Evolutionary conservation across 2,329 filamentous ascomycete species (phyloP).

Genomic region (Metarhizium brunneum): DNA sequence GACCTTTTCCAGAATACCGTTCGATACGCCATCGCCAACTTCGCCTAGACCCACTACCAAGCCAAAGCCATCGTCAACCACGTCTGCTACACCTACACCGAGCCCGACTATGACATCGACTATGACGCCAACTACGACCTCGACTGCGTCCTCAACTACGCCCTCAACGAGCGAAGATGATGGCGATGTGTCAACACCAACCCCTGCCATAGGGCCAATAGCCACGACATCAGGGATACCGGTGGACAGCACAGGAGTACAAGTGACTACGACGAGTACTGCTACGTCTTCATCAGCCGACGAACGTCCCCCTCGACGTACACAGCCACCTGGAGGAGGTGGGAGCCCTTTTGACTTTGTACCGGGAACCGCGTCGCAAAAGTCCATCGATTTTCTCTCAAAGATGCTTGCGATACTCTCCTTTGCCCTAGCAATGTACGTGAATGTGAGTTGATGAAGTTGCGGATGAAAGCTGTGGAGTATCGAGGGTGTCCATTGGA

Average conservation of each 20-base stretch:
- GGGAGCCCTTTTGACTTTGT: constrained; percentile 14
- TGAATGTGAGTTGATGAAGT: not conserved
- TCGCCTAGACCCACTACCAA: not conserved
- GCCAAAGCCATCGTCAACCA: not conserved
- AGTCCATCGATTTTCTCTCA: not conserved
- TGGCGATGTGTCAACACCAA: not conserved
- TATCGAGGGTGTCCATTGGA: not conserved
- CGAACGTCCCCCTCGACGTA: constrained; percentile 3
- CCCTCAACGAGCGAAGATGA: no score
- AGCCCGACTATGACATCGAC: not conserved
- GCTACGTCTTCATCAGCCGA: constrained; percentile 4
- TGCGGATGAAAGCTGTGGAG: not conserved
- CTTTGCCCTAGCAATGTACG: not conserved
- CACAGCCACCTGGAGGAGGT: constrained; percentile 10
- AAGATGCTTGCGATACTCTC: not conserved
- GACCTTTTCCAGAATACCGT: constrained; percentile 1
- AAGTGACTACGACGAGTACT: not conserved
- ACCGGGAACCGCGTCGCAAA: not conserved
- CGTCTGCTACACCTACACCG: not conserved
- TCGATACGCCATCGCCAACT: not conserved
- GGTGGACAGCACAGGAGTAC: not conserved
- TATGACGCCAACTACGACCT: not conserved
- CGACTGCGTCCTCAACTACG: not conserved
- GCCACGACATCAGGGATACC: not conserved
- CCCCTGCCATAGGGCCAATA: not conserved